Percentiles rank a stretch among this genome's conserved stretches.
Conservation (phyloP, 352 stramenopile species). For the Phytophthora sansomeana region DNA sequence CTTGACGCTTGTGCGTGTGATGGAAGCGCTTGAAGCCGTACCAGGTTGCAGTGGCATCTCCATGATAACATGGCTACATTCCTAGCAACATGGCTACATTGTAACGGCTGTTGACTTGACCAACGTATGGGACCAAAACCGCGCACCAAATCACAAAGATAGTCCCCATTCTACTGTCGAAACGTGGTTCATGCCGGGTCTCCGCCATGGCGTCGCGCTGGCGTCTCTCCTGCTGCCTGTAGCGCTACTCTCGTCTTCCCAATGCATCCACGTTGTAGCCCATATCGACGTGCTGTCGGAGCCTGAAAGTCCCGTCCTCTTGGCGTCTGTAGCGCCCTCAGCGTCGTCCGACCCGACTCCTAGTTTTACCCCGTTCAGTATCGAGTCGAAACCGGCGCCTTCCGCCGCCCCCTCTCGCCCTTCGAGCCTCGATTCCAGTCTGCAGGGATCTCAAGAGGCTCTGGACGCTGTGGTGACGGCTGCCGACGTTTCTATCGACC, state of each 20-base stretch:
- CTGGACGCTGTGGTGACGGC: constrained; percentile 29
- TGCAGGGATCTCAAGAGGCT: constrained; percentile 18
- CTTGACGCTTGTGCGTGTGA: not conserved
- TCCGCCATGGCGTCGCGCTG: constrained; percentile 1
- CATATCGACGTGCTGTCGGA: constrained; percentile 35
- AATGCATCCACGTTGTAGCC: constrained; percentile 14
- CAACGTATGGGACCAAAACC: constrained; percentile 13
- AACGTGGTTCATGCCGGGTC: constrained; percentile 17
- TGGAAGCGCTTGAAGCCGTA: not conserved
- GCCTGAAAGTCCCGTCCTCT: constrained; percentile 6
- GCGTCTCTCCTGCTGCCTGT: constrained; percentile 18
- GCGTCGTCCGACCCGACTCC: not conserved
- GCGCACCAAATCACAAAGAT: not conserved
- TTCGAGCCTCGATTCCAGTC: constrained; percentile 31
- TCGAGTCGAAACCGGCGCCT: constrained; percentile 17
- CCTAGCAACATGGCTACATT: not conserved
- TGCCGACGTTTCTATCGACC: constrained; percentile 74
- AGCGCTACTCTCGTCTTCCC: constrained; percentile 4
- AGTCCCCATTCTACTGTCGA: constrained; percentile 26
- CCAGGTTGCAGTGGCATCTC: not conserved
- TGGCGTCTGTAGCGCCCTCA: constrained; percentile 19
- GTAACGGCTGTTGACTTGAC: constrained; percentile 26
- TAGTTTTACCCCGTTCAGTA: not conserved
- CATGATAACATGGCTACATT: constrained; percentile 8
- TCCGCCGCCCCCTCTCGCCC: not conserved